phyloP scores from a whole-genome alignment of 768 basidiomycete species.

The Leccinum incarnatum region DNA sequence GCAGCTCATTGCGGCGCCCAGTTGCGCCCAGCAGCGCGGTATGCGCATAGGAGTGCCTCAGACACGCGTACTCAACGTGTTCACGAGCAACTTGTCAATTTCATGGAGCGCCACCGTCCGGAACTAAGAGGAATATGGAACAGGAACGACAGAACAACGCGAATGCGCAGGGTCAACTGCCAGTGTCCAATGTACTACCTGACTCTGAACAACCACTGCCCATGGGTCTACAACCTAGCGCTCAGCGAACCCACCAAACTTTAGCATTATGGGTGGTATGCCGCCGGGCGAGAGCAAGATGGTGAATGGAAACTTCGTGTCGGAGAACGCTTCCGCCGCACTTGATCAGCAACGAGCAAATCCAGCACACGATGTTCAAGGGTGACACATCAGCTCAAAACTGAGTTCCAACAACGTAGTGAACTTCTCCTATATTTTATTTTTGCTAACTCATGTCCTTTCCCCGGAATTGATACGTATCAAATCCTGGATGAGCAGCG shows the following conservation, averaged over 20 bases:
- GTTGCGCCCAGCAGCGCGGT: conserved; percentile 47
- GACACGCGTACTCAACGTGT: conserved; percentile 55
- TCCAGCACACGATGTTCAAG: conserved; percentile 25
- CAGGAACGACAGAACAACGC: conserved; percentile 22
- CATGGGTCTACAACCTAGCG: conserved; percentile 9
- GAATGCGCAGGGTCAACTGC: conserved; percentile 17
- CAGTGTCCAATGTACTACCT: conserved; percentile 10
- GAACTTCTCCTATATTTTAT: conserved; percentile 15
- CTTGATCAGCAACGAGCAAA: conserved; percentile 28
- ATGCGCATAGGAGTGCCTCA: conserved; percentile 41
- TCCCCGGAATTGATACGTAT: conserved; percentile 27
- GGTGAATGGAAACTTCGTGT: conserved; percentile 7
- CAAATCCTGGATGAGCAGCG: conserved; percentile 54
- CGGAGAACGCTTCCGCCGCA: conserved; percentile 5
- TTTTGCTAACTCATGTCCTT: conserved; percentile 7
- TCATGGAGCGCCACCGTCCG: conserved; percentile 54
- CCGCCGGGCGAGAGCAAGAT: conserved; percentile 18
- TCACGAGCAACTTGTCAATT: conserved; percentile 47
- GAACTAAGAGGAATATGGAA: conserved; percentile 24
- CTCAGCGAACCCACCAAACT: conserved; percentile 16
- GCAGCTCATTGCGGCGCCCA: conserved; percentile 36
- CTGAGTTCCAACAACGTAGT: conserved; percentile 33
- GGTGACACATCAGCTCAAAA: conserved; percentile 33
- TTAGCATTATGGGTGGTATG: conserved; percentile 2
- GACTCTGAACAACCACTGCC: conserved; percentile 15